Evolutionary conservation across 768 basidiomycete genomes (phyloP).

Genomic region (Infundibulicybe gibba): DNA sequence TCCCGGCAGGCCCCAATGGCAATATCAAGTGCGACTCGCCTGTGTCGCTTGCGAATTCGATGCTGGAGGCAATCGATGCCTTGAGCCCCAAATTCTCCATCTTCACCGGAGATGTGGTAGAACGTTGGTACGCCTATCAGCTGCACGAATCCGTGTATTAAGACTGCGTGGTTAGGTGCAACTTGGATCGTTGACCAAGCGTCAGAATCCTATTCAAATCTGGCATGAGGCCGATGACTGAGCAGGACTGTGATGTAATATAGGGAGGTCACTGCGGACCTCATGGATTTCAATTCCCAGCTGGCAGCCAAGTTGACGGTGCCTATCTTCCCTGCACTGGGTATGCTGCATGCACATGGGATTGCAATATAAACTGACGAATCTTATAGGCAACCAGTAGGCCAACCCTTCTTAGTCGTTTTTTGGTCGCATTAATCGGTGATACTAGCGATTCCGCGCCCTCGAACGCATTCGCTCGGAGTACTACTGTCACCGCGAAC

Average conservation of each 20-base stretch:
- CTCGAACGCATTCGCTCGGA: conserved; percentile 54
- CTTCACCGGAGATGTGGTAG: conserved; percentile 65
- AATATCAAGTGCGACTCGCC: conserved; percentile 53
- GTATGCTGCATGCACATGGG: conserved; percentile 19
- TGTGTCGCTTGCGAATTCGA: conserved; percentile 40
- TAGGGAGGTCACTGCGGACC: conserved; percentile 41
- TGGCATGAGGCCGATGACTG: not conserved
- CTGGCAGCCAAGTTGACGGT: conserved; percentile 34
- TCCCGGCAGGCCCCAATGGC: conserved; percentile 47
- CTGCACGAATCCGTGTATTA: not conserved
- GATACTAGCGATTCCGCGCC: conserved; percentile 50
- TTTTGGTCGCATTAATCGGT: not conserved
- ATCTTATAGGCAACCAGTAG: conserved; percentile 44
- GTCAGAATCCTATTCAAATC: conserved; percentile 21
- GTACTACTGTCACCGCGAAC: conserved; percentile 30
- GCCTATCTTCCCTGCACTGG: conserved; percentile 48
- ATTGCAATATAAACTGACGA: not conserved
- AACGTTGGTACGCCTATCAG: conserved; percentile 31
- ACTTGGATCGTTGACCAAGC: conserved; percentile 45
- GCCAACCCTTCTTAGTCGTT: conserved; percentile 8
- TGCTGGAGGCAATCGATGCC: conserved; percentile 40
- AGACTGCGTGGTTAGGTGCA: conserved; percentile 28
- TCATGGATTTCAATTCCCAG: conserved; percentile 43
- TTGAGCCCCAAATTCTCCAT: conserved; percentile 42
- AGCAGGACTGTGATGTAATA: not conserved